phyloP scores from a whole-genome alignment of 129 eudicot species.

The Saussurea involucrata region DNA sequence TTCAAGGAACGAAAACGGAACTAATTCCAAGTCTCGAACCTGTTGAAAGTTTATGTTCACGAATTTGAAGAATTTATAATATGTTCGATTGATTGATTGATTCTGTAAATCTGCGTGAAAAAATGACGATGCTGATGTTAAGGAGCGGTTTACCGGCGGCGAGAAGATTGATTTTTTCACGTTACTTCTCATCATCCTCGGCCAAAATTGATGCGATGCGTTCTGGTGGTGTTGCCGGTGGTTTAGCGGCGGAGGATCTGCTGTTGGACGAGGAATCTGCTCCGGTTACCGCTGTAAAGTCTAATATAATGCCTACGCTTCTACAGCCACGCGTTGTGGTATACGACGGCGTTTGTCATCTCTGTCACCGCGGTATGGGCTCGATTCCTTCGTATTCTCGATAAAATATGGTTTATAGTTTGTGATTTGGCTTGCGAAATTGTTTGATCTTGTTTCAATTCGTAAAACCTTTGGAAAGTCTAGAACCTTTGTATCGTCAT shows the following conservation, averaged over 20 bases:
- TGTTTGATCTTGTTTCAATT: background rate
- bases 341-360: conserved; percentile 92
- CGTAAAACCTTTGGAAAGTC: background rate
- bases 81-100: background rate
- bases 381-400: background rate
- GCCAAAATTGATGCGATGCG: conserved; percentile 11
- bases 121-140: background rate
- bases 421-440: background rate
- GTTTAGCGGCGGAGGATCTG: conserved; percentile 37
- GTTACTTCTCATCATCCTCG: conserved; percentile 21
- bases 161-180: background rate
- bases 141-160: conserved; percentile 12
- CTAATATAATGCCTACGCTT: conserved; percentile 28
- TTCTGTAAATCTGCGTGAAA: background rate
- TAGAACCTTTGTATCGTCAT: background rate
- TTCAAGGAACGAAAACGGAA: conserved; percentile 22
- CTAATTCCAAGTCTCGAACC: conserved; percentile 2
- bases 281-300: conserved; percentile 18
- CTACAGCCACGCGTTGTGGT: conserved; percentile 84
- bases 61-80: background rate
- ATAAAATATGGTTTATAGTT: background rate
- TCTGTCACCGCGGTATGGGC: conserved; percentile 72
- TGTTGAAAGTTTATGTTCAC: conserved; percentile 6
- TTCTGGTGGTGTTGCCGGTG: conserved; percentile 17
- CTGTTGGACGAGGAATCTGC: conserved; percentile 14